Percentiles rank a stretch among this genome's conserved stretches.
Evolutionary conservation across 495 filamentous ascomycete species (phyloP).

Genomic region (Cercophora scortea): DNA sequence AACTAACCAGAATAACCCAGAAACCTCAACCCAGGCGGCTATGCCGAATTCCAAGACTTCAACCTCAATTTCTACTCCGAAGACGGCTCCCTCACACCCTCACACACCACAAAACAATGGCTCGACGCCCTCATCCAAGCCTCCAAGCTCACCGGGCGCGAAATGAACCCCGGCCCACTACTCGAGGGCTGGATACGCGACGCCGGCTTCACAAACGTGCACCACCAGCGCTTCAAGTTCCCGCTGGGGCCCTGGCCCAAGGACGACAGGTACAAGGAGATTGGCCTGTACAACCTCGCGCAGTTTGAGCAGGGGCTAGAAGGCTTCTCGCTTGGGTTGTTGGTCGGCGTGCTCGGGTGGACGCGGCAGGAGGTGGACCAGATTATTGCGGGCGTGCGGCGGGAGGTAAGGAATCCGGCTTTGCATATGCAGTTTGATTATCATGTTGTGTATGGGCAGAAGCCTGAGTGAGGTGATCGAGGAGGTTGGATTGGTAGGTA

Average conservation of each 20-base stretch:
- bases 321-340: constrained; percentile 33
- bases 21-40: too few species aligned
- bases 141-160: constrained; percentile 28
- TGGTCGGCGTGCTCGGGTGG: constrained; percentile 50
- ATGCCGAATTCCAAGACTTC: too few species aligned
- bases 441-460: too few species aligned
- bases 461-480: too few species aligned
- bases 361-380: constrained; percentile 43
- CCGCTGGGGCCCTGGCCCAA: constrained; percentile 53
- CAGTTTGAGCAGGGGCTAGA: constrained; percentile 37
- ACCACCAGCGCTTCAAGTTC: constrained; percentile 40
- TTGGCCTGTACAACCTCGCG: constrained; percentile 37
- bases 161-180: constrained; percentile 28
- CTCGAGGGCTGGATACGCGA: constrained; percentile 36
- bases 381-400: constrained; percentile 45
- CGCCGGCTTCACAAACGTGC: constrained; percentile 49
- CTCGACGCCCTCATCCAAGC: constrained; percentile 28
- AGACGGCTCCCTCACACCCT: constrained; percentile 17
- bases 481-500: too few species aligned
- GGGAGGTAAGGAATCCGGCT: constrained; percentile 44
- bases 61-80: too few species aligned
- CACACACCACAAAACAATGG: constrained; percentile 26
- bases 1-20: too few species aligned
- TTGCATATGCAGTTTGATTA: constrained; percentile 33
- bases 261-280: constrained; percentile 42